These are phyloP conservation scores for Penstemon eatonii DNA, from an alignment of 257 asterid genomes.

Conservation along the genomic window DNA sequence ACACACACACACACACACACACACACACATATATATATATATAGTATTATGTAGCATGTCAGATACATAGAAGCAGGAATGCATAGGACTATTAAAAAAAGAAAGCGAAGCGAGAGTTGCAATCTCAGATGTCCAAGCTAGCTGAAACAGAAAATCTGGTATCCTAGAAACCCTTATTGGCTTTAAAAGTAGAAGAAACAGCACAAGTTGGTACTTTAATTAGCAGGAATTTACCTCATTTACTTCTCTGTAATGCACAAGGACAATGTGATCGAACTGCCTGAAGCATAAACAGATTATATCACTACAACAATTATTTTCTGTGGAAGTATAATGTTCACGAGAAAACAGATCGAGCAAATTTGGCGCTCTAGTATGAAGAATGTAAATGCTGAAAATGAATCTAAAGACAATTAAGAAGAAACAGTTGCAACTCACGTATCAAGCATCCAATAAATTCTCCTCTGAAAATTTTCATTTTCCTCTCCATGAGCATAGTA, in stretches of 20 bases:
- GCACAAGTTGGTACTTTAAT: not conserved
- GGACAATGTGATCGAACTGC: conserved; percentile 26
- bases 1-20: no score
- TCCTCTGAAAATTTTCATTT: conserved; percentile 35
- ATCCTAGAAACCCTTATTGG: no score
- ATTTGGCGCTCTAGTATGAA: not conserved
- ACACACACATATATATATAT: no score
- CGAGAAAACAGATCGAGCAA: not conserved
- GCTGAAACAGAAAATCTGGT: no score
- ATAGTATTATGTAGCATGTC: no score
- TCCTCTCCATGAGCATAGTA: conserved; percentile 39
- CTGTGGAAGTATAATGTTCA: not conserved
- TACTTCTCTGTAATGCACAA: conserved; percentile 30
- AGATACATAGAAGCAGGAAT: no score
- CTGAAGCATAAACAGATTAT: conserved; percentile 18
- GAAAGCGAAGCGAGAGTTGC: no score
- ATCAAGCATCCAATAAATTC: conserved; percentile 42
- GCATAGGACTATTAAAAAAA: no score
- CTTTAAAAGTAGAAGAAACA: not conserved
- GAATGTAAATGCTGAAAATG: not conserved
- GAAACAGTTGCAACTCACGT: conserved; percentile 21
- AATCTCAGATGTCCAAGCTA: no score
- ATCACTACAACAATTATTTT: conserved; percentile 3
- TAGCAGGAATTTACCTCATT: conserved; percentile 25
- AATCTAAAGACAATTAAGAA: not conserved